Base-by-base conservation (phyloP, 1,139 yeast species). In the Meyerozyma sp. region DNA sequence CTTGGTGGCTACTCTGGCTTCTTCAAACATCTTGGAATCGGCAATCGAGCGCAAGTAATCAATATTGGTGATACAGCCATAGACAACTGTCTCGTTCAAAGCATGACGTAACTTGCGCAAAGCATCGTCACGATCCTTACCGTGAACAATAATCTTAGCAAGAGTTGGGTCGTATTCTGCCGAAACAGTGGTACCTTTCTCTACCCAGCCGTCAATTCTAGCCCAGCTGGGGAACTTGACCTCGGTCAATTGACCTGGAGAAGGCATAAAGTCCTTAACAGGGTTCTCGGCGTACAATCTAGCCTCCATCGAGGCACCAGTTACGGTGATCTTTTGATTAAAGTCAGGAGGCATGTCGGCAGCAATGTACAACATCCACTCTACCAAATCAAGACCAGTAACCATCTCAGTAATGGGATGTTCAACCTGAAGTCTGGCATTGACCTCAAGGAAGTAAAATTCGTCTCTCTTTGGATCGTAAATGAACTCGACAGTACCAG, bases 391-490 rank as follows among this genome's bases (percentile, higher is more conserved):
- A 44, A 90, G 68, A 4, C 97, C 97, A 25, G 97, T 89, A 27
- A 88, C 95, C 81, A 83, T 77, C 68, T 93, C 98, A 27, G 98
- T 93, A 55, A 93, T 84, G 38, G 98, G 98, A 64, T 93, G 98
- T 68, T 93, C 98, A 40, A 93, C 98, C 68, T 93, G 98, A 53
- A 93, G 77, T 63, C 98, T 82, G 9, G 98, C 95, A 62, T 93
- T 93, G 55, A 93, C 97, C 66, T 93, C 98, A 58, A 93, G 73
- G 68, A 93, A 93, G 71, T 91, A 93, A 62, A 90, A 93, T 59
- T 85, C 94, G 58, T 90, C 94, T 53, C 95, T 73, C 45, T 62
- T 72, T 57, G 85, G 84, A 59, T 93, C 98, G 57, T 88, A 91
- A 55, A 93, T 91, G 61, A 84, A 93, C 66, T 93, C 98, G 54